These are phyloP conservation scores for Komagataella phaffii DNA, from an alignment of 805 yeast species.

Conservation along the genomic window DNA sequence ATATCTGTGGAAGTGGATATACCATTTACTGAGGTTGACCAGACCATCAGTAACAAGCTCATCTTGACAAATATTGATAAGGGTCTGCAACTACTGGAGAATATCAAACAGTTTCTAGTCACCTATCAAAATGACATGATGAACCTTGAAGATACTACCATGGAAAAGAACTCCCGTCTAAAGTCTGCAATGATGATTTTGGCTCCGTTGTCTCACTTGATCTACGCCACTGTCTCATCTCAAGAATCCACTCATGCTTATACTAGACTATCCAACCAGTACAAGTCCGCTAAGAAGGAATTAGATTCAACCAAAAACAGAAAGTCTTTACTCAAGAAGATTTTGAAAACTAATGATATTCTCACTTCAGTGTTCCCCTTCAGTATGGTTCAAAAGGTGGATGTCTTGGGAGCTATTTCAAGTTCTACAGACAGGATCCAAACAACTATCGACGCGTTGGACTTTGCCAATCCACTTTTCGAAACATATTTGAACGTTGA, in stretches of 20 bases:
- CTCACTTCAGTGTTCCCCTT: conserved; percentile 18
- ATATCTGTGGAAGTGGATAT: background rate
- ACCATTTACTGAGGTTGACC: conserved; percentile 3
- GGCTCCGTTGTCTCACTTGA: conserved; percentile 46
- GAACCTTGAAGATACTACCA: conserved; percentile 9
- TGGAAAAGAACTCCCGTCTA: conserved; percentile 6
- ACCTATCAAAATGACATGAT: conserved; percentile 22
- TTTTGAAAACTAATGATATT: conserved; percentile 11
- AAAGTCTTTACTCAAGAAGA: background rate
- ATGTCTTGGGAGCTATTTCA: conserved; percentile 6
- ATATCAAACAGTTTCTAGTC: conserved; percentile 18
- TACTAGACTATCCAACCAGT: conserved; percentile 8
- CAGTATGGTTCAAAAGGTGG: conserved; percentile 9
- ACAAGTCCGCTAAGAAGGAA: conserved; percentile 2
- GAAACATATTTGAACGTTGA: conserved; percentile 12
- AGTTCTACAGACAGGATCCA: conserved; percentile 5
- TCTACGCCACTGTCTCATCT: conserved; percentile 34
- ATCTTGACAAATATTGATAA: conserved; percentile 1
- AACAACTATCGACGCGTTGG: conserved; percentile 4
- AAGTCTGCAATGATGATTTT: conserved; percentile 26
- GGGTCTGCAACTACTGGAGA: conserved; percentile 5
- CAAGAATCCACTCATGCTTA: conserved; percentile 18
- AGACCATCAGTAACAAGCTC: background rate
- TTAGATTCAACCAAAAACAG: background rate
- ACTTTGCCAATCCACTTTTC: conserved; percentile 14